Conservation (phyloP, 2,329 filamentous ascomycete species). For the Tolypocladium pustulatum region DNA sequence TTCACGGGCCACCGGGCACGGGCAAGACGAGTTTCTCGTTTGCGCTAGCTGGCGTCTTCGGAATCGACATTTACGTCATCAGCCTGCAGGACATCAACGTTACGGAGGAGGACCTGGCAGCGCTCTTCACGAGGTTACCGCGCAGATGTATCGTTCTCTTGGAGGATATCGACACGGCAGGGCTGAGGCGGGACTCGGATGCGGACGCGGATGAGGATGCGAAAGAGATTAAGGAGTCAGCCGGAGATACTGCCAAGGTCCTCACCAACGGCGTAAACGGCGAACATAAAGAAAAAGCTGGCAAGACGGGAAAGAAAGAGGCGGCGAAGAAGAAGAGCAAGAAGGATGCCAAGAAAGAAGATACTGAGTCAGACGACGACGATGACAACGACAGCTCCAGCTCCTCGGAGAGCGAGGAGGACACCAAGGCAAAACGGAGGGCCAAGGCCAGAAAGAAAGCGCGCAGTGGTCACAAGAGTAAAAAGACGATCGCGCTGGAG, state of each 20-base stretch:
- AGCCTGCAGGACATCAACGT: constrained; percentile 44
- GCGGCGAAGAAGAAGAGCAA: not conserved
- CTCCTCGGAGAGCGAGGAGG: constrained; percentile 8
- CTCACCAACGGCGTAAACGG: constrained; percentile 20
- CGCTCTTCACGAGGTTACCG: constrained; percentile 50
- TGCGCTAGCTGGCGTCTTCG: constrained; percentile 54
- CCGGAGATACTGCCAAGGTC: constrained; percentile 6
- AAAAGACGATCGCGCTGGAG: constrained; percentile 12
- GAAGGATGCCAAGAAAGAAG: constrained; percentile 6
- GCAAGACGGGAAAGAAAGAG: constrained; percentile 9
- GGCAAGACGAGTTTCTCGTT: constrained; percentile 62
- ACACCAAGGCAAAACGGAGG: constrained; percentile 7
- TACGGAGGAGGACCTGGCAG: constrained; percentile 49
- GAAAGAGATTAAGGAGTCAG: not conserved
- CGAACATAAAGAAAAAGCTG: constrained; percentile 23
- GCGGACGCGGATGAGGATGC: constrained; percentile 10
- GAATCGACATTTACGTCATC: constrained; percentile 56
- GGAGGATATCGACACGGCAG: constrained; percentile 60
- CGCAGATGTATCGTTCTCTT: constrained; percentile 54
- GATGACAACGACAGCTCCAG: constrained; percentile 12
- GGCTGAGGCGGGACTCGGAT: constrained; percentile 34
- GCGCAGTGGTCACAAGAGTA: constrained; percentile 1
- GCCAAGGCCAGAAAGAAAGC: constrained; percentile 4
- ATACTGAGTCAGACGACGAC: constrained; percentile 4
- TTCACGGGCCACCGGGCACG: constrained; percentile 65